Evolutionary conservation across 164 flowering plant genomes (phyloP).

Genomic region (Magnolia officinalis): DNA sequence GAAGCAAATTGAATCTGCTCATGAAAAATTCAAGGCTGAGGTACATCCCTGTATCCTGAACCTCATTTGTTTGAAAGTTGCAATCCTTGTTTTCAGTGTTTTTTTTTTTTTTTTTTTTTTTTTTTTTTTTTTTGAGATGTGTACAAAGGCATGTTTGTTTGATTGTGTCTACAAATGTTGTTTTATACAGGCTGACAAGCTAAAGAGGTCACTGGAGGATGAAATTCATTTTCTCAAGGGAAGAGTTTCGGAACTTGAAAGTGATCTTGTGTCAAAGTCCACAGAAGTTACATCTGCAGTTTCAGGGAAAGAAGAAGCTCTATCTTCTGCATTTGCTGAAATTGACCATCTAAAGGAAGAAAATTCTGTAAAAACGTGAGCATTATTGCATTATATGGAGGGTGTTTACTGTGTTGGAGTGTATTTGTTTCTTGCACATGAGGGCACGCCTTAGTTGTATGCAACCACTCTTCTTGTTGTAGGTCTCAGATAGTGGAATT

Average conservation of each 20-base stretch:
- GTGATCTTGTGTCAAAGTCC: constrained; percentile 38
- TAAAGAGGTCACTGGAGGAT: constrained; percentile 60
- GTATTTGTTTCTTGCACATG: background rate
- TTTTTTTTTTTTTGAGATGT: background rate
- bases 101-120: background rate
- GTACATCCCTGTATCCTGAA: constrained; percentile 23
- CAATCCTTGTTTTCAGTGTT: background rate
- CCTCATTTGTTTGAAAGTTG: background rate
- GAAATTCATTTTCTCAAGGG: constrained; percentile 60
- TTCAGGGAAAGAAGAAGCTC: constrained; percentile 63
- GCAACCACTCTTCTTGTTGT: constrained; percentile 4
- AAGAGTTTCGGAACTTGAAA: constrained; percentile 63
- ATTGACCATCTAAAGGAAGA: constrained; percentile 60
- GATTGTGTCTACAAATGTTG: background rate
- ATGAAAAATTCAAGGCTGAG: constrained; percentile 69
- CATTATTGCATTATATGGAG: background rate
- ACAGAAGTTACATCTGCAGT: constrained; percentile 56
- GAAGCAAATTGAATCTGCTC: constrained; percentile 75
- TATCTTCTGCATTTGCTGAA: constrained; percentile 56
- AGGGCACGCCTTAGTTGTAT: background rate
- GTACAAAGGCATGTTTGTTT: background rate
- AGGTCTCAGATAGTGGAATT: constrained; percentile 52
- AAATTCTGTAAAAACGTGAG: constrained; percentile 45
- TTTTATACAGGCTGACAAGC: constrained; percentile 52
- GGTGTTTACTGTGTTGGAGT: background rate